A percentile compares a stretch with the other conserved stretches of the same genome.
Evolutionary conservation across 768 basidiomycete species (phyloP).

Genomic region (Austroboletus eburneus): DNA sequence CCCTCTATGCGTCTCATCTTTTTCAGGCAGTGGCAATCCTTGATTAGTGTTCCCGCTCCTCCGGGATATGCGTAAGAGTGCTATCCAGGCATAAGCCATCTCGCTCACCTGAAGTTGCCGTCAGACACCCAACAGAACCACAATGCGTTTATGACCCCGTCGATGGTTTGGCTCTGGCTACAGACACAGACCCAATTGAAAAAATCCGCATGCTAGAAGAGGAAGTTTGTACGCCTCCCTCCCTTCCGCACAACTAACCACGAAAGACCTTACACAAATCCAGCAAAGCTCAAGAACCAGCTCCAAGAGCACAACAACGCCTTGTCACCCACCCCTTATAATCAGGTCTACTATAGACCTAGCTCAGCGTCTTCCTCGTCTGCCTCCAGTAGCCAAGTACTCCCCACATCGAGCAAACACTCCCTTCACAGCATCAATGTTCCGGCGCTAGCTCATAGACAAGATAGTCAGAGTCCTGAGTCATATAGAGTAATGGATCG

Average conservation of each 20-base stretch:
- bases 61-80: constrained; percentile 72
- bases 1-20: constrained; percentile 6
- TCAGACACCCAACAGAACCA: constrained; percentile 79
- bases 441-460: constrained; percentile 28
- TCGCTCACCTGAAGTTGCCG: constrained; percentile 10
- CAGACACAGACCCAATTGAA: constrained; percentile 75
- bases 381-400: constrained; percentile 12
- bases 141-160: constrained; percentile 85
- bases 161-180: constrained; percentile 71
- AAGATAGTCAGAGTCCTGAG: constrained; percentile 51
- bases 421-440: constrained; percentile 1
- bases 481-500: constrained; percentile 35
- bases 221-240: constrained; percentile 56
- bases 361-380: constrained; percentile 23
- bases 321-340: constrained; percentile 19
- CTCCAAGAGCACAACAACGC: constrained; percentile 51
- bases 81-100: background rate
- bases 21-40: constrained; percentile 71
- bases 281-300: constrained; percentile 62
- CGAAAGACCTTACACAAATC: constrained; percentile 10
- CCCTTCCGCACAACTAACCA: background rate
- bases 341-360: constrained; percentile 17
- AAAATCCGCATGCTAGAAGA: constrained; percentile 75
- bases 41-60: constrained; percentile 81
- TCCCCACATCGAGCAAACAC: constrained; percentile 4